Evolutionary conservation across 345 rosid species (phyloP).

Genomic region (Moringa oleifera): DNA sequence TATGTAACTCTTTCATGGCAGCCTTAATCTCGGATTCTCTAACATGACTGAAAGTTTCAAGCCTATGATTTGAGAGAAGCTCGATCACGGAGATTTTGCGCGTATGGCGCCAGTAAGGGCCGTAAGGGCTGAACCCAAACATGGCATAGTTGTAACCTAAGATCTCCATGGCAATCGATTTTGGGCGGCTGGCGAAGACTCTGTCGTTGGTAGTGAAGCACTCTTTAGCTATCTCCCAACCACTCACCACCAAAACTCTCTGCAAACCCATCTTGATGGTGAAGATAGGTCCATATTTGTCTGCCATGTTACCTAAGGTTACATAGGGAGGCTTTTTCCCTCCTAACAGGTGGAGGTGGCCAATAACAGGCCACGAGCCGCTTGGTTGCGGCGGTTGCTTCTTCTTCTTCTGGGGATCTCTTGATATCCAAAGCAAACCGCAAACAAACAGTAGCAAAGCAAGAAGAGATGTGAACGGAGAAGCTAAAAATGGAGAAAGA

Average conservation of each 20-base stretch:
- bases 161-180: slow-evolving; percentile 4
- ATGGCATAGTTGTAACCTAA: slow-evolving; percentile 29
- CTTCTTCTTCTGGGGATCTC: not conserved
- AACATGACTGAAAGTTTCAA: slow-evolving; percentile 20
- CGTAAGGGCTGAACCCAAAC: slow-evolving; percentile 26
- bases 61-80: slow-evolving; percentile 25
- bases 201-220: slow-evolving; percentile 28
- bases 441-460: not conserved
- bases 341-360: too few relatives aligned
- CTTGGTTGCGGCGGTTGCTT: too few relatives aligned
- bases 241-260: slow-evolving; percentile 27
- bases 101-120: slow-evolving; percentile 40
- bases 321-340: too few relatives aligned
- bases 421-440: not conserved
- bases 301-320: too few relatives aligned
- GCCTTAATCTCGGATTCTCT: slow-evolving; percentile 21
- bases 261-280: slow-evolving; percentile 21
- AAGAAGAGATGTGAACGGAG: not conserved
- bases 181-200: slow-evolving; percentile 22
- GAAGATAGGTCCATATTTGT: slow-evolving; percentile 39
- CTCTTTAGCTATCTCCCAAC: slow-evolving; percentile 30
- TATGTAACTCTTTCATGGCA: too few relatives aligned
- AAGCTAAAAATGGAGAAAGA: not conserved
- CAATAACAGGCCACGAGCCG: too few relatives aligned
- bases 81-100: slow-evolving; percentile 28